These are phyloP conservation scores for Rhodotorula babjevae DNA, from an alignment of 768 basidiomycete genomes.

Conservation along the genomic window DNA sequence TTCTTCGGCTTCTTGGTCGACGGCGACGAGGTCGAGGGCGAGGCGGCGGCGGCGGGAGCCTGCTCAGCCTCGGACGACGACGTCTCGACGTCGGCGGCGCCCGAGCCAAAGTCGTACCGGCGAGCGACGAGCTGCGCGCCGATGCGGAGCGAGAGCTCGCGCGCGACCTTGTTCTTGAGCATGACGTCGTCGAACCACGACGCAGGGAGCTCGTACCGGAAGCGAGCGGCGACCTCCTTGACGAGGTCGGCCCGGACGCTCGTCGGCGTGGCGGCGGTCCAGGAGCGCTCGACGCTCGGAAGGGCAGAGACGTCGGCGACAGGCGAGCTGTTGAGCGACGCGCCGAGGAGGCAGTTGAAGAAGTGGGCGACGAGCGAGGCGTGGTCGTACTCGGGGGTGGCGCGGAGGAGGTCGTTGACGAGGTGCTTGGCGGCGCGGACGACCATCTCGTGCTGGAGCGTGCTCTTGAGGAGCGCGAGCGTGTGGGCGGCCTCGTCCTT, in stretches of 20 bases:
- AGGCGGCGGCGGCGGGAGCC: too few relatives aligned
- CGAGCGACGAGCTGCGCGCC: slow-evolving; percentile 50
- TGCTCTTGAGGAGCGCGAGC: slow-evolving; percentile 42
- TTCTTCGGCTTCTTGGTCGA: slow-evolving; percentile 5
- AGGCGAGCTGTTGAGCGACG: slow-evolving; percentile 44
- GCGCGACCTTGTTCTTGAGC: slow-evolving; percentile 47
- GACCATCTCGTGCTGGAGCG: slow-evolving; percentile 50
- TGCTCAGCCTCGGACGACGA: background rate
- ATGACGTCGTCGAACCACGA: slow-evolving; percentile 43
- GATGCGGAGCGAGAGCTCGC: slow-evolving; percentile 49
- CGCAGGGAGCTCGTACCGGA: slow-evolving; percentile 47
- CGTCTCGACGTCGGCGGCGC: background rate
- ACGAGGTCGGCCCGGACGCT: slow-evolving; percentile 45
- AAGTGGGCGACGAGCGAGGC: slow-evolving; percentile 48
- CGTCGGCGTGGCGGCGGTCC: slow-evolving; percentile 48
- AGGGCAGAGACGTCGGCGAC: slow-evolving; percentile 45
- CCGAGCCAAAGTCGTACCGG: slow-evolving; percentile 46
- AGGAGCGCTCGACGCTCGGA: slow-evolving; percentile 42
- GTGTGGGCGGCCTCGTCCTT: slow-evolving; percentile 20
- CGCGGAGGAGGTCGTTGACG: slow-evolving; percentile 46
- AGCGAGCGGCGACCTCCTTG: slow-evolving; percentile 46
- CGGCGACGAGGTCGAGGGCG: background rate
- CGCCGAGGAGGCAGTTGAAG: slow-evolving; percentile 52
- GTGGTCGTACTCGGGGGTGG: slow-evolving; percentile 42
- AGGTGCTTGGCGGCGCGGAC: slow-evolving; percentile 50